phyloP scores from a whole-genome alignment of 228 moss, liverwort and hornwort genomes.

The Sphagnum fallax region DNA sequence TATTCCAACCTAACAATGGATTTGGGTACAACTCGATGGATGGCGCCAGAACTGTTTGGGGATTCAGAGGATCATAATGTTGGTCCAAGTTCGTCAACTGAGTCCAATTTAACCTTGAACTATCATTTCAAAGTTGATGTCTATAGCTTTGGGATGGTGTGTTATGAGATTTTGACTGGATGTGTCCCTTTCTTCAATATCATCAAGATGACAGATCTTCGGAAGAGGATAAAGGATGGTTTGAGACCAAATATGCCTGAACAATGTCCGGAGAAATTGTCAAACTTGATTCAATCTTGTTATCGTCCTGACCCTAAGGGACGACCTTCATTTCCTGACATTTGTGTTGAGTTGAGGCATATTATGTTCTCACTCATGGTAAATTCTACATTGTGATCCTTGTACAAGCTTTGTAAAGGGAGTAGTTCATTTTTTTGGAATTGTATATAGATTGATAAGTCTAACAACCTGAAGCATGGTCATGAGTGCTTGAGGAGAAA shows the following conservation, averaged over 20 bases:
- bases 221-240: neutral
- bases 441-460: no score
- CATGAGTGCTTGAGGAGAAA: no score
- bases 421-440: no score
- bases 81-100: neutral
- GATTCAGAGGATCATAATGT: slow-evolving; percentile 4
- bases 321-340: slow-evolving; percentile 20
- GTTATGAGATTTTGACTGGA: neutral
- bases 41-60: slow-evolving; percentile 3
- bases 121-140: slow-evolving; percentile 4
- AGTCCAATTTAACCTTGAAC: neutral
- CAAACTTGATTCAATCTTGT: slow-evolving; percentile 32
- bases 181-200: slow-evolving; percentile 1
- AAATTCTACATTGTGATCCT: neutral
- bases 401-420: no score
- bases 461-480: no score
- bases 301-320: slow-evolving; percentile 39
- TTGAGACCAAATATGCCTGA: slow-evolving; percentile 1
- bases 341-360: slow-evolving; percentile 5
- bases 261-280: slow-evolving; percentile 27
- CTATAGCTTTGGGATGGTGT: slow-evolving; percentile 5
- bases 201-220: no score
- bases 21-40: neutral
- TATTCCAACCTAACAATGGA: slow-evolving; percentile 1
- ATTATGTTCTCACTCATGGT: neutral